phyloP scores from a whole-genome alignment of 257 asterid genomes.

The Solanum phureja region DNA sequence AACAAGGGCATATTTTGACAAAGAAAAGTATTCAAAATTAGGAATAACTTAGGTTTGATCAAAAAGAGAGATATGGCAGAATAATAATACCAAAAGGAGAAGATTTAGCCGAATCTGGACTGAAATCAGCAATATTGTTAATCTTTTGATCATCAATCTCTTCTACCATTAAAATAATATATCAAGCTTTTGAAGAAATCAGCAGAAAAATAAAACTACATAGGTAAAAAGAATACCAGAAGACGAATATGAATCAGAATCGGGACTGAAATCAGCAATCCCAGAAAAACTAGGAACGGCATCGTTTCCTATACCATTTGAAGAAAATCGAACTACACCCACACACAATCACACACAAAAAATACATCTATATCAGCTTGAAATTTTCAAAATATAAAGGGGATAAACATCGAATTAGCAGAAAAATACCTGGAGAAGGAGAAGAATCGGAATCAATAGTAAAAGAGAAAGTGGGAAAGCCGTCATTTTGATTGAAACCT shows the following conservation, averaged over 20 bases:
- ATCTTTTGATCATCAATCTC: not conserved
- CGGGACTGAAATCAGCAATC: not conserved
- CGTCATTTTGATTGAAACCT: conserved; percentile 17
- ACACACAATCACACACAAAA: not conserved
- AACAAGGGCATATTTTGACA: not conserved
- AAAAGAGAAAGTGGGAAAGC: conserved; percentile 22
- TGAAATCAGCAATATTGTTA: not conserved
- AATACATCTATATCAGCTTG: not conserved
- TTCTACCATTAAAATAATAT: not conserved
- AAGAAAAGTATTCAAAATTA: not conserved
- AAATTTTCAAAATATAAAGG: not conserved
- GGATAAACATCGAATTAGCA: not conserved
- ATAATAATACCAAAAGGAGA: not conserved
- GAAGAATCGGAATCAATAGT: conserved; percentile 29
- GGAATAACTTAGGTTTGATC: conserved; percentile 13
- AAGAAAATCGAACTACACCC: not conserved
- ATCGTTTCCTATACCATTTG: not conserved
- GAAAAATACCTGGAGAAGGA: conserved; percentile 4
- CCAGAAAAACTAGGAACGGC: conserved; percentile 17
- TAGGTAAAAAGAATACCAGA: not conserved
- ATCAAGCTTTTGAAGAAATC: not conserved
- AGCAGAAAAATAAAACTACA: not conserved
- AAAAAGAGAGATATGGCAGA: not conserved
- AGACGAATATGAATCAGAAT: conserved; percentile 10
- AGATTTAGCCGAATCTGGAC: conserved; percentile 14